phyloP scores from a whole-genome alignment of 306 rosid species.

The Castanea mollissima region DNA sequence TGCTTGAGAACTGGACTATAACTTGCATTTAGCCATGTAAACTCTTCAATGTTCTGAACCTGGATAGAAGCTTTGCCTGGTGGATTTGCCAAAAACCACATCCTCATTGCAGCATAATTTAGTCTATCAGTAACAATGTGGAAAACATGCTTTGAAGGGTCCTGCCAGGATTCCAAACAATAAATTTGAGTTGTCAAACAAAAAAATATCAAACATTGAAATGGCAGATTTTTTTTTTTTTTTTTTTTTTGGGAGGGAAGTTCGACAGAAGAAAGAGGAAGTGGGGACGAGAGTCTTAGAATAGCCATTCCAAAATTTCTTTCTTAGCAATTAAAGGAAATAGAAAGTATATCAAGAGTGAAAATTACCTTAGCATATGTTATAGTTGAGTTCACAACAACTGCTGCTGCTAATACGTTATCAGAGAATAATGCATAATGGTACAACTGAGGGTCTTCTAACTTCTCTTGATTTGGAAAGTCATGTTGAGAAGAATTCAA shows the following conservation, averaged over 20 bases:
- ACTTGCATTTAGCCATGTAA: constrained; percentile 94
- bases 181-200: constrained; percentile 21
- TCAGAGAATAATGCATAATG: constrained; percentile 95
- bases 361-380: constrained; percentile 65
- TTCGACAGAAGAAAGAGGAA: not conserved
- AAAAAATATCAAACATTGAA: constrained; percentile 13
- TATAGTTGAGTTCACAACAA: constrained; percentile 86
- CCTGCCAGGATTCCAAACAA: constrained; percentile 47
- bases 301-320: not conserved
- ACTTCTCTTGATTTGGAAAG: constrained; percentile 73
- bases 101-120: constrained; percentile 95
- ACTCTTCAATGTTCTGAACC: constrained; percentile 86
- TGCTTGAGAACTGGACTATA: constrained; percentile 97
- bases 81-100: constrained; percentile 92
- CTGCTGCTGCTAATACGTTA: constrained; percentile 86
- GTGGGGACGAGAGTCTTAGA: not conserved
- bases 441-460: constrained; percentile 70
- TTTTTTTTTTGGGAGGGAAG: not conserved
- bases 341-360: not conserved
- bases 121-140: constrained; percentile 92
- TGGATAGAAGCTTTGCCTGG: constrained; percentile 82
- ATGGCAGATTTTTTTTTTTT: not conserved
- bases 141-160: constrained; percentile 80
- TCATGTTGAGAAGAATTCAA: constrained; percentile 70
- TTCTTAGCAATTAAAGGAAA: constrained; percentile 1